Percentiles rank a stretch among this genome's conserved stretches.
Evolutionary conservation across 371 early-diverging fungal genomes (phyloP).

Genomic region (Mucor saturninus): DNA sequence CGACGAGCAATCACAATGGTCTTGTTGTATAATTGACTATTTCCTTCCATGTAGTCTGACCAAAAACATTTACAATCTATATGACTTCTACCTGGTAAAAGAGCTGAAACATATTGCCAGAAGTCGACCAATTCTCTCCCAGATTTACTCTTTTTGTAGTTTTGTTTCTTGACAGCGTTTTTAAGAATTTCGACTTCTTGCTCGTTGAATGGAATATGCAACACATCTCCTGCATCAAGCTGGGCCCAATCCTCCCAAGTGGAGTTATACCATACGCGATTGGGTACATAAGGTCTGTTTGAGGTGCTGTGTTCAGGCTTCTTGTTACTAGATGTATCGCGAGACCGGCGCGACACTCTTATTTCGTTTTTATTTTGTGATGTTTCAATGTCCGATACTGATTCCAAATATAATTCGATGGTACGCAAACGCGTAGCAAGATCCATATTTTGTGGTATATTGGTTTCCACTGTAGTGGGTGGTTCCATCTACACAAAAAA

Average conservation of each 20-base stretch:
- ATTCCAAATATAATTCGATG: constrained; percentile 21
- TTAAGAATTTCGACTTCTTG: constrained; percentile 1
- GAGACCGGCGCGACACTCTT: constrained; percentile 7
- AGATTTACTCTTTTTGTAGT: neutral
- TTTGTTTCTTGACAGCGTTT: neutral
- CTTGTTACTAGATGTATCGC: neutral
- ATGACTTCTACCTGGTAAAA: constrained; percentile 35
- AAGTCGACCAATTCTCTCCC: constrained; percentile 5
- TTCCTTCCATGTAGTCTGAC: constrained; percentile 17
- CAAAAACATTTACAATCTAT: constrained; percentile 39
- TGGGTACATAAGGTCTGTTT: constrained; percentile 39
- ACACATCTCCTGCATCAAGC: constrained; percentile 34
- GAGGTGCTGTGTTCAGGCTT: neutral
- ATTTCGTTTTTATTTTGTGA: neutral
- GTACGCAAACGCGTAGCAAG: constrained; percentile 3
- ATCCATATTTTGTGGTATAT: constrained; percentile 11
- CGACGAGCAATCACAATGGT: constrained; percentile 23
- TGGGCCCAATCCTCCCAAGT: constrained; percentile 57
- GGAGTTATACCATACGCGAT: constrained; percentile 35
- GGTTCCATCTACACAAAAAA: constrained; percentile 1
- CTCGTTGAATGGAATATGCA: constrained; percentile 44
- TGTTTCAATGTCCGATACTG: neutral
- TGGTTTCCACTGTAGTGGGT: constrained; percentile 11
- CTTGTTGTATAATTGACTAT: constrained; percentile 4
- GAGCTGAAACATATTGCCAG: constrained; percentile 30